These are phyloP conservation scores for Dimargaris verticillata DNA, from an alignment of 192 early-diverging fungal genomes.

Conservation along the genomic window DNA sequence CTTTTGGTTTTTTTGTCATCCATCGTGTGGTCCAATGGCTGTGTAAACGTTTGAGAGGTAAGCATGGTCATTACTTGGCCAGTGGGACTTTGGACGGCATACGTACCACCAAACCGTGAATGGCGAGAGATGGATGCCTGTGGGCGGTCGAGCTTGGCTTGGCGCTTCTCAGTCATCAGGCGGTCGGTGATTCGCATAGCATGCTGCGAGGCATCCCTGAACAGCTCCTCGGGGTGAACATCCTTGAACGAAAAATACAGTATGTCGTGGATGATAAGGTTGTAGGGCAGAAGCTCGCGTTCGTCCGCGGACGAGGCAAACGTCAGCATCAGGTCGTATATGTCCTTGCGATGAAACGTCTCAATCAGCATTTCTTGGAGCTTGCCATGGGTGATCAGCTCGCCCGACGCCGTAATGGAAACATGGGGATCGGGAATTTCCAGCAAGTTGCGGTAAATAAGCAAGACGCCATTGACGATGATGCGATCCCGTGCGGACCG, in stretches of 20 bases:
- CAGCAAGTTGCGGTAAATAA: slow-evolving; percentile 63
- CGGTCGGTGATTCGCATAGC: slow-evolving; percentile 6
- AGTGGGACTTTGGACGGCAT: slow-evolving; percentile 25
- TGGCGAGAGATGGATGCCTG: slow-evolving; percentile 28
- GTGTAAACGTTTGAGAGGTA: slow-evolving; percentile 18
- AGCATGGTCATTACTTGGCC: slow-evolving; percentile 28
- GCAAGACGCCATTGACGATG: slow-evolving; percentile 37
- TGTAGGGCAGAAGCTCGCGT: slow-evolving; percentile 28
- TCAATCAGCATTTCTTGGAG: slow-evolving; percentile 50
- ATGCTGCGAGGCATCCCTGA: neutral
- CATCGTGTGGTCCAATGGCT: slow-evolving; percentile 23
- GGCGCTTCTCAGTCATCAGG: slow-evolving; percentile 16
- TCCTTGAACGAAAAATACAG: slow-evolving; percentile 25
- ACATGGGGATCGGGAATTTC: slow-evolving; percentile 58
- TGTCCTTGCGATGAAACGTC: slow-evolving; percentile 36
- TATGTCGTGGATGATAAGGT: slow-evolving; percentile 23
- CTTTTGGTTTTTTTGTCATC: slow-evolving; percentile 13
- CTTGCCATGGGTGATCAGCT: slow-evolving; percentile 34
- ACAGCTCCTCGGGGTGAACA: neutral
- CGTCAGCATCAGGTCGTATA: slow-evolving; percentile 50
- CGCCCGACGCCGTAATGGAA: slow-evolving; percentile 31
- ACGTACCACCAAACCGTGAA: slow-evolving; percentile 52
- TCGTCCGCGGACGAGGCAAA: slow-evolving; percentile 46
- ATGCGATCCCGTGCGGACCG: slow-evolving; percentile 17
- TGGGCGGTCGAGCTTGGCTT: slow-evolving; percentile 1